These are phyloP conservation scores for Daldinia loculata DNA, from an alignment of 495 filamentous ascomycete species.

Conservation along the genomic window DNA sequence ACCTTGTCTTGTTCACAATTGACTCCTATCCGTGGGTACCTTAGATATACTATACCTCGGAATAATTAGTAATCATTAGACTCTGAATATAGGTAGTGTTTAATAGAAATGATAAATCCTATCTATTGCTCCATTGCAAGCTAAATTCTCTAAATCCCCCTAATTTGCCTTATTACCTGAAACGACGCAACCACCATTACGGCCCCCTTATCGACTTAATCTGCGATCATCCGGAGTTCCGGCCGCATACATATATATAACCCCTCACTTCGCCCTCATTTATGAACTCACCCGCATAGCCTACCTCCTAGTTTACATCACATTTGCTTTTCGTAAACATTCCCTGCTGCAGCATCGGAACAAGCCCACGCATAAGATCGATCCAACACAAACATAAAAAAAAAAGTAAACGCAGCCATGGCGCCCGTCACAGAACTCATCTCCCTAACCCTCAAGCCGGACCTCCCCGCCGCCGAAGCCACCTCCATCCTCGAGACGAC, in stretches of 20 bases:
- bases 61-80: neutral
- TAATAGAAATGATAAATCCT: neutral
- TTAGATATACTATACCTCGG: neutral
- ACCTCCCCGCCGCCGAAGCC: slow-evolving; percentile 5
- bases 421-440: slow-evolving; percentile 38
- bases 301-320: neutral
- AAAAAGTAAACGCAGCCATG: slow-evolving; percentile 21
- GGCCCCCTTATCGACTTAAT: neutral
- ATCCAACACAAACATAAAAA: neutral
- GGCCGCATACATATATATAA: neutral
- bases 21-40: too few relatives aligned
- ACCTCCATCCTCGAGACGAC: slow-evolving; percentile 10
- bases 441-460: slow-evolving; percentile 15
- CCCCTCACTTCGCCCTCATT: neutral
- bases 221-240: neutral
- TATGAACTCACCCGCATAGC: neutral
- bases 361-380: neutral
- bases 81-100: neutral
- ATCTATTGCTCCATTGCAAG: neutral
- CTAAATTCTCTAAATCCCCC: neutral
- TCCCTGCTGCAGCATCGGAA: neutral
- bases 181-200: neutral
- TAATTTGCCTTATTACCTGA: neutral
- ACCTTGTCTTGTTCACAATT: neutral
- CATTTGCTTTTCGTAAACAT: neutral